Conservation (phyloP, 2,329 filamentous ascomycete species). For the Aschersonia sp. region DNA sequence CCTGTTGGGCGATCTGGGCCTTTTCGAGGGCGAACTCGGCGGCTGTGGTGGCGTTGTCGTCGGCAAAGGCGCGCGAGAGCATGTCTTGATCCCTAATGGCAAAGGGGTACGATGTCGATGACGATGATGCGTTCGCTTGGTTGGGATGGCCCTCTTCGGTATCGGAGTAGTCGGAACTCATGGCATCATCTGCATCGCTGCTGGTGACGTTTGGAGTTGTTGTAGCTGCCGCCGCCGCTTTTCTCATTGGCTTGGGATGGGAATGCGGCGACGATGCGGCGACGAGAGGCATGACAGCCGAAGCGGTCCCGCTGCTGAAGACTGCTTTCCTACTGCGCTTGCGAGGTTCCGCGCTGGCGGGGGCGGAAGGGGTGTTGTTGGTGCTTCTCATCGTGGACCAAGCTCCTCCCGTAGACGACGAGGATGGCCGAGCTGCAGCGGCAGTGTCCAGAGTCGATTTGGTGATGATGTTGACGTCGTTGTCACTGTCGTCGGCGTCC, state of each 20-base stretch:
- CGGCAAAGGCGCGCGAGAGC: slow-evolving; percentile 74
- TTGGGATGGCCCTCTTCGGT: too few species aligned
- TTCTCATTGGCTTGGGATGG: too few species aligned
- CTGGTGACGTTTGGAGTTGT: neutral
- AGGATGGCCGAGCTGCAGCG: neutral
- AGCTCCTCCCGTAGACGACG: slow-evolving; percentile 17
- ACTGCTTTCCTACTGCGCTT: too few species aligned
- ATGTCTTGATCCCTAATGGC: slow-evolving; percentile 50
- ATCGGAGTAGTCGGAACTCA: too few species aligned
- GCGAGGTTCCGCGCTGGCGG: too few species aligned
- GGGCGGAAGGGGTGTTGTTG: slow-evolving; percentile 16
- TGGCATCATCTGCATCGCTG: too few species aligned
- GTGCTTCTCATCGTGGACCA: slow-evolving; percentile 26
- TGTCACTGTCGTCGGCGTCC: neutral
- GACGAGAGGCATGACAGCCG: too few species aligned
- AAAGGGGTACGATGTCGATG: slow-evolving; percentile 10
- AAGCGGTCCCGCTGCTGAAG: too few species aligned
- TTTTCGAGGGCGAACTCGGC: slow-evolving; percentile 75
- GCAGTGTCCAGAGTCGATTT: neutral
- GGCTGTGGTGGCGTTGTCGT: slow-evolving; percentile 56
- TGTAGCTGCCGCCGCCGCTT: neutral
- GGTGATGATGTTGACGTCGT: neutral
- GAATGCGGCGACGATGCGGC: too few species aligned
- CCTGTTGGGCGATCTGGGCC: slow-evolving; percentile 50
- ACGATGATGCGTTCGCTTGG: too few species aligned